Conservation (phyloP, 257 asterid species). For the Capsicum baccatum region DNA sequence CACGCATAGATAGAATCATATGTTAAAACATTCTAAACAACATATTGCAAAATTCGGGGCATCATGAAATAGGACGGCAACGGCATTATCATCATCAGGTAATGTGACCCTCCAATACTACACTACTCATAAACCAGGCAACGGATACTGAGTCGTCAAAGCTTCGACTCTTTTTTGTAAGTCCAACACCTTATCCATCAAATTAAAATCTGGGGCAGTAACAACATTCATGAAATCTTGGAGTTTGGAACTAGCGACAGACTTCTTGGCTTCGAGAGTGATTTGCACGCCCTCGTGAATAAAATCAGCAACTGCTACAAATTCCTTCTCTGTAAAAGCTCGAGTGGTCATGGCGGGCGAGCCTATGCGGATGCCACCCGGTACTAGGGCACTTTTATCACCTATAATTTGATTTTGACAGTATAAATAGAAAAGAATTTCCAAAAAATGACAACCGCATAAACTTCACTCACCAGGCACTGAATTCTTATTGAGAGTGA, state of each 20-base stretch:
- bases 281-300: slow-evolving; percentile 92
- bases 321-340: slow-evolving; percentile 77
- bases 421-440: slow-evolving; percentile 7
- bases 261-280: slow-evolving; percentile 72
- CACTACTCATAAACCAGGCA: slow-evolving; percentile 76
- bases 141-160: slow-evolving; percentile 70
- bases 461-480: slow-evolving; percentile 73
- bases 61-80: background rate
- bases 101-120: background rate
- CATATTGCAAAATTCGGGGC: background rate
- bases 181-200: slow-evolving; percentile 58
- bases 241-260: slow-evolving; percentile 71
- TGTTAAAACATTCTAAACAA: background rate
- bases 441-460: background rate
- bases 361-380: slow-evolving; percentile 95
- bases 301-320: slow-evolving; percentile 68
- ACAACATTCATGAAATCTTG: slow-evolving; percentile 82
- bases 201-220: slow-evolving; percentile 63
- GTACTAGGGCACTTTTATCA: slow-evolving; percentile 90
- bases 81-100: background rate
- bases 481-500: slow-evolving; percentile 91
- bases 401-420: slow-evolving; percentile 45
- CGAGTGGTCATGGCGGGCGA: slow-evolving; percentile 96
- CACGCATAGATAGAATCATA: background rate
- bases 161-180: slow-evolving; percentile 74